Evolutionary conservation across 192 early-diverging fungal genomes (phyloP).

Genomic region (Phycomyces nitens): DNA sequence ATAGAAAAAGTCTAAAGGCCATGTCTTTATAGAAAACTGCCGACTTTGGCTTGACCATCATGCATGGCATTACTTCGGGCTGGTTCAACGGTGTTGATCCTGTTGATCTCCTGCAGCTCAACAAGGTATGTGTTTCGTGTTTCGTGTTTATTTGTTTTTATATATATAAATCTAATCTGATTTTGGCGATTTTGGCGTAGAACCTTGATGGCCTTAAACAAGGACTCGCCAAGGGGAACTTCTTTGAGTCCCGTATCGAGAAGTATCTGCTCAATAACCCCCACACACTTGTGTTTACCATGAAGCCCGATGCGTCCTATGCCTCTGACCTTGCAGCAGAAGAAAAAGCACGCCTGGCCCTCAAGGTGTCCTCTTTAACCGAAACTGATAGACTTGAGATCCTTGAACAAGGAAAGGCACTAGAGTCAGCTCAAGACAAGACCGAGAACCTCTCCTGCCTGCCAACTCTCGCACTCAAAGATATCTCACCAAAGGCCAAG

Average conservation of each 20-base stretch:
- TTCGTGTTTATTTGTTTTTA: neutral
- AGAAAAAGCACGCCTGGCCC: slow-evolving; percentile 65
- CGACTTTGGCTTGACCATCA: slow-evolving; percentile 81
- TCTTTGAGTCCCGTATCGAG: slow-evolving; percentile 73
- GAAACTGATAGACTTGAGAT: slow-evolving; percentile 58
- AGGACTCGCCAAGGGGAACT: slow-evolving; percentile 52
- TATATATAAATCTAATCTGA: neutral
- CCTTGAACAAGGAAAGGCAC: slow-evolving; percentile 58
- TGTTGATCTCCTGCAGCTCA: slow-evolving; percentile 75
- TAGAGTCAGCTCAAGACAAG: slow-evolving; percentile 68
- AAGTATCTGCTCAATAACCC: slow-evolving; percentile 78
- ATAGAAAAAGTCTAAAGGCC: neutral
- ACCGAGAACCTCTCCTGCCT: slow-evolving; percentile 77
- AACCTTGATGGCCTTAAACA: slow-evolving; percentile 68
- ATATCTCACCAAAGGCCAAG: slow-evolving; percentile 64
- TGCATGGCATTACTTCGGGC: slow-evolving; percentile 70
- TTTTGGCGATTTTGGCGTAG: no score
- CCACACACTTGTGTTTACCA: slow-evolving; percentile 75
- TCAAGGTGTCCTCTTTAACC: slow-evolving; percentile 58
- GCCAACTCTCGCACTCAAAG: slow-evolving; percentile 78
- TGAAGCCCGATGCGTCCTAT: slow-evolving; percentile 76
- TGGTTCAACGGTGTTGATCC: slow-evolving; percentile 91
- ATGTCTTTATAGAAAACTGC: slow-evolving; percentile 63
- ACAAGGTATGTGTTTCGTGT: slow-evolving; percentile 48
- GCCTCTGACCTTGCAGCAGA: slow-evolving; percentile 49